Evolutionary conservation across 768 basidiomycete genomes (phyloP).

Genomic region (Boletus speciosus): DNA sequence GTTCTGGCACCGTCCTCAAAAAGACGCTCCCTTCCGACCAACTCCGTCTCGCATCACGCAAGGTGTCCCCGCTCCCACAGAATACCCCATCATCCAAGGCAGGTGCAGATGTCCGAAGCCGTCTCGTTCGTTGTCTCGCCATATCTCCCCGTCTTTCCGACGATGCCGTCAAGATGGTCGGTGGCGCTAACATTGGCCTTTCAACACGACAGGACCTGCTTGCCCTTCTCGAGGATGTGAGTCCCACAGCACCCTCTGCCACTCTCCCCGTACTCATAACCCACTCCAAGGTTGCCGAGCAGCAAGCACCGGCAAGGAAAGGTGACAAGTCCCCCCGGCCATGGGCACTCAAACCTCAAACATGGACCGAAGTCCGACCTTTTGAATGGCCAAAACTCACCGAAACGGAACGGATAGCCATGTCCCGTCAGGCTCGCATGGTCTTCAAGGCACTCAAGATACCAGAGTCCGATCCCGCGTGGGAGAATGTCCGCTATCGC

Average conservation of each 20-base stretch:
- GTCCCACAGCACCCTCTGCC: constrained; percentile 1
- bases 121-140: constrained; percentile 51
- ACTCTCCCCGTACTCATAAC: neutral
- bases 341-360: constrained; percentile 53
- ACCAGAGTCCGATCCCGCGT: constrained; percentile 58
- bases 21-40: constrained; percentile 28
- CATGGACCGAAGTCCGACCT: constrained; percentile 71
- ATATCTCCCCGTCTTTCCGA: constrained; percentile 44
- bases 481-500: constrained; percentile 50
- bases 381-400: constrained; percentile 54
- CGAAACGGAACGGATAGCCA: constrained; percentile 43
- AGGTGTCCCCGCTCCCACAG: constrained; percentile 28
- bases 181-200: constrained; percentile 36
- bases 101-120: constrained; percentile 27
- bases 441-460: constrained; percentile 50
- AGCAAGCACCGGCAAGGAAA: constrained; percentile 29
- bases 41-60: constrained; percentile 30
- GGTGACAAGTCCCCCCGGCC: constrained; percentile 36
- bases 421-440: constrained; percentile 51
- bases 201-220: constrained; percentile 41
- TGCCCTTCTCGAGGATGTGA: constrained; percentile 50
- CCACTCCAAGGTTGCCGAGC: constrained; percentile 49
- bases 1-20: constrained; percentile 26
- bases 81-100: constrained; percentile 16
- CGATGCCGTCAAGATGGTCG: constrained; percentile 42